Conservation (phyloP, 352 stramenopile species). For the Ophiocytium majus region DNA sequence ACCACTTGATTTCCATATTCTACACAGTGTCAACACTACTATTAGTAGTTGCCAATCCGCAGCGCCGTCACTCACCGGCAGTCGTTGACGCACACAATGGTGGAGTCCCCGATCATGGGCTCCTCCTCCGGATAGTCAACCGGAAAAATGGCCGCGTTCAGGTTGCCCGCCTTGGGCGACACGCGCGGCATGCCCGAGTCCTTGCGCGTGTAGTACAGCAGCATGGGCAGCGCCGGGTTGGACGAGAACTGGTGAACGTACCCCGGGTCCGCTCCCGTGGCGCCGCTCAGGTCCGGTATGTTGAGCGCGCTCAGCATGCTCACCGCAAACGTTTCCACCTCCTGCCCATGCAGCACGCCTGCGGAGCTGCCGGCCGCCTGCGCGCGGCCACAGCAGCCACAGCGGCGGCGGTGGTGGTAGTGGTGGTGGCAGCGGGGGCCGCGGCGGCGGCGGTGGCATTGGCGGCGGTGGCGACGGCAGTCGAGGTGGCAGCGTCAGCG, state of each 20-base stretch:
- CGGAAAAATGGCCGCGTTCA: constrained; percentile 53
- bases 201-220: constrained; percentile 46
- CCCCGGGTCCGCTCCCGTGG: background rate
- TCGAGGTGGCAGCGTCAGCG: no score
- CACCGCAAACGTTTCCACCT: background rate
- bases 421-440: no score
- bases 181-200: constrained; percentile 44
- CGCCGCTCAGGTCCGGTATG: background rate
- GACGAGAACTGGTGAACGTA: constrained; percentile 9
- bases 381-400: no score
- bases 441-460: no score
- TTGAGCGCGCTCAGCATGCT: constrained; percentile 3
- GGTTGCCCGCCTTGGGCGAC: constrained; percentile 52
- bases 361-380: background rate
- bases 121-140: constrained; percentile 43
- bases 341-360: background rate
- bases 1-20: no score
- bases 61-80: constrained; percentile 30
- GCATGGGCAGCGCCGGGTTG: constrained; percentile 28
- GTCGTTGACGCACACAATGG: constrained; percentile 55
- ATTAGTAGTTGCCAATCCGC: no score
- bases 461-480: no score
- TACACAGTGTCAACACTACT: no score
- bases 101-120: constrained; percentile 41
- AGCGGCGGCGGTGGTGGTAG: no score